A percentile compares a stretch with the other conserved stretches of the same genome.
Conservation (phyloP, 192 early-diverging fungal genomes). For the Podila epigama region DNA sequence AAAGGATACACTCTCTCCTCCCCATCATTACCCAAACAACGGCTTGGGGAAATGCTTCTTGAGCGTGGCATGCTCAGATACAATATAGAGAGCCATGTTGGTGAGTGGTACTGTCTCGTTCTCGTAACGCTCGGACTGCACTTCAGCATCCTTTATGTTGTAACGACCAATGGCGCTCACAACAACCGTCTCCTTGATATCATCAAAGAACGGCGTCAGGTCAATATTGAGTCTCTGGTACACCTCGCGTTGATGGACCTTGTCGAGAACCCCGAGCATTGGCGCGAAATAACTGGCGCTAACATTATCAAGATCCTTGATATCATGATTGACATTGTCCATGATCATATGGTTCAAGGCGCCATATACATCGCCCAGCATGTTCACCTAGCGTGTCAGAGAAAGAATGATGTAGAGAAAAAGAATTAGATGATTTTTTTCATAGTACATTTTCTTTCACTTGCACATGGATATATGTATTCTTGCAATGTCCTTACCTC, state of each 20-base stretch:
- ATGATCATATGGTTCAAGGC: constrained; percentile 54
- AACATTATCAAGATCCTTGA: constrained; percentile 29
- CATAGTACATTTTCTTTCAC: background rate
- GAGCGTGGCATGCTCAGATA: constrained; percentile 31
- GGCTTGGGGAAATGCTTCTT: constrained; percentile 44
- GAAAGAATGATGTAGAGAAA: background rate
- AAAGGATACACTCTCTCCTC: too few species aligned
- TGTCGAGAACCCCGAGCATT: constrained; percentile 39
- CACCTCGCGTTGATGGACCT: constrained; percentile 44
- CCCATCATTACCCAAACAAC: constrained; percentile 31
- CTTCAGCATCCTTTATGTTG: constrained; percentile 35
- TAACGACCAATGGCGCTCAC: constrained; percentile 22
- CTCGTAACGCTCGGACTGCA: constrained; percentile 37
- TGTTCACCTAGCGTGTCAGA: constrained; percentile 54
- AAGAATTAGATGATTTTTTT: too few species aligned
- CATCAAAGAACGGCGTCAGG: constrained; percentile 43
- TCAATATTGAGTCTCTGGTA: constrained; percentile 38
- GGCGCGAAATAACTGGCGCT: constrained; percentile 28
- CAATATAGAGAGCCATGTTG: constrained; percentile 43
- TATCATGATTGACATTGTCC: constrained; percentile 49
- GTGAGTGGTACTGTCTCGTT: constrained; percentile 43
- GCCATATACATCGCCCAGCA: constrained; percentile 53
- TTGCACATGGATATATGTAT: too few species aligned
- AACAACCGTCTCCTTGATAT: constrained; percentile 41
- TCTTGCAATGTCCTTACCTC: constrained; percentile 47